Base-by-base conservation (phyloP, 2,329 filamentous ascomycete species). In the Furcasterigmium furcatum region DNA sequence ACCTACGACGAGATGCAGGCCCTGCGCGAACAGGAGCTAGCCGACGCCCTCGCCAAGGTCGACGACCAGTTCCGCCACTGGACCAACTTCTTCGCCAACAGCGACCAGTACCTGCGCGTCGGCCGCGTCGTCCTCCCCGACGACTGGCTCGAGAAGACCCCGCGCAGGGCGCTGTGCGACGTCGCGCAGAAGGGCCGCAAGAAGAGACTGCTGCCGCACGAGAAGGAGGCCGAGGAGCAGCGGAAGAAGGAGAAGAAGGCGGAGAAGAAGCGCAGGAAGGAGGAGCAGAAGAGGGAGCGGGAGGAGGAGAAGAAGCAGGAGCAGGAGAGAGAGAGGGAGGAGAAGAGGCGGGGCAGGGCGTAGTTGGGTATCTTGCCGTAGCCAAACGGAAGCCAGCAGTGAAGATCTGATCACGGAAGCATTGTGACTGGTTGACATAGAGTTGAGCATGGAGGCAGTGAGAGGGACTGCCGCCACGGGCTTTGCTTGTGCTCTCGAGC, bases 31-130 rank as follows among this genome's bases (percentile, higher is more conserved):
- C 66, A 77, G 61, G 92, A 96, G 70, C 56, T 76, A 42, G 72
- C 75, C 43, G 69, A 76, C 41, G 92, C 91, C 20, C 73, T 71
- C 64, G 69, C 77, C 53, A 78, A 81, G 63, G 86, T 89, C 3
- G 64, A 80, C 48, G 79, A 82, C 19, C 80, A 82, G 12, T 72
- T 99, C 46, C 72, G 79, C 61, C 85, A 92, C 65, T 97, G 91
- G 94, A 82, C 86, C 49, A 74, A 79, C 43, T 90, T 97, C 70
- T 97, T 96, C 59, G 75, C 68, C 47, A 87, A 85, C 46, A 88
- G 82, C 61, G 79, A 85, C 59, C 90, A 89, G 70, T 97, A 97
- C 68, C 80, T 81, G 51, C 80, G 81, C 66, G 87, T 95, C 5
- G 94, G 94, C 4, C 80, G 76, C 61, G 80, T 97, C 13, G 76